A percentile compares a stretch with the other conserved stretches of the same genome.
Evolutionary conservation across 2,329 filamentous ascomycete genomes (phyloP).

Genomic region (Pseudogymnoascus sp.): DNA sequence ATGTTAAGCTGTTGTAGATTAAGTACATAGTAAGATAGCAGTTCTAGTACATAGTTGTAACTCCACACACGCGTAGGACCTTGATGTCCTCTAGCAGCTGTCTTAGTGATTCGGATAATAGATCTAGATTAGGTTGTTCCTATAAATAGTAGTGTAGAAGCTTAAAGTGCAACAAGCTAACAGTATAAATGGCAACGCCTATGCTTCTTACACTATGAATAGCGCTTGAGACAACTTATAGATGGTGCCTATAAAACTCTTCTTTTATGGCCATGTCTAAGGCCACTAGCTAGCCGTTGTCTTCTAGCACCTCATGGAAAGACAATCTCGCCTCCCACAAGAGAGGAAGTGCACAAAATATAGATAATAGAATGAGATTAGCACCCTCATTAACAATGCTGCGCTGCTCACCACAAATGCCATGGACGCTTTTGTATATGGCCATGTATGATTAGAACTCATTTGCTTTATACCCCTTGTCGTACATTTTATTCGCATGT

Average conservation of each 20-base stretch:
- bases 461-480: conserved; percentile 4
- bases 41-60: not conserved
- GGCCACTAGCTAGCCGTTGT: not conserved
- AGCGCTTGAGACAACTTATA: not conserved
- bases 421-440: conserved; percentile 11
- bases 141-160: conserved; percentile 9
- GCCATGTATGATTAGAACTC: conserved; percentile 12
- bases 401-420: conserved; percentile 13
- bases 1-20: conserved; percentile 11
- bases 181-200: conserved; percentile 10
- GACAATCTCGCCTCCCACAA: conserved; percentile 12
- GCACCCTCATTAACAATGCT: conserved; percentile 9
- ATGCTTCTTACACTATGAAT: not conserved
- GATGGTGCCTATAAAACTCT: conserved; percentile 8
- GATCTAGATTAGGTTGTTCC: conserved; percentile 11
- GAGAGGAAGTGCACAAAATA: conserved; percentile 10
- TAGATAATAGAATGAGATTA: conserved; percentile 13
- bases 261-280: conserved; percentile 20
- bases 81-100: conserved; percentile 9
- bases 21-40: conserved; percentile 11
- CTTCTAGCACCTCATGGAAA: conserved; percentile 8
- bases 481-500: conserved; percentile 12
- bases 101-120: conserved; percentile 11
- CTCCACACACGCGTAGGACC: not conserved
- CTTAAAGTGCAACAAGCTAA: conserved; percentile 11